Evolutionary conservation across 768 basidiomycete genomes (phyloP).

Genomic region (Pholiota molesta): DNA sequence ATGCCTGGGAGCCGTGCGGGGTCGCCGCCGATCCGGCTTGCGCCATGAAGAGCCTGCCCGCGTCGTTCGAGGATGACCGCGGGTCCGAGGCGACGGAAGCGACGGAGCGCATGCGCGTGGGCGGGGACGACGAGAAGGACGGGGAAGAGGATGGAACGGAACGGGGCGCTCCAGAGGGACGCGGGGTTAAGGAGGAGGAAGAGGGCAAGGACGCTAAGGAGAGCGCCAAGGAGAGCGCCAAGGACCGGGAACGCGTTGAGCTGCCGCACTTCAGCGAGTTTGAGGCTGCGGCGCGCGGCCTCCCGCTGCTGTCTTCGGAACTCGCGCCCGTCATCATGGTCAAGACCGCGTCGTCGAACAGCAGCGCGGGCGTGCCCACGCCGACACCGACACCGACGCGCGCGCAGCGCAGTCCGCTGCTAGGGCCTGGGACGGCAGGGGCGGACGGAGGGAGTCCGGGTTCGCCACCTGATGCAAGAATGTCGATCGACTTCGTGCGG

Average conservation of each 20-base stretch:
- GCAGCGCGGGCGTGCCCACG: not conserved
- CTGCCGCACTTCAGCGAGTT: constrained; percentile 67
- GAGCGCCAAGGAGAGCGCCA: constrained; percentile 13
- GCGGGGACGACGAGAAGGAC: constrained; percentile 13
- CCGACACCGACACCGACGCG: constrained; percentile 14
- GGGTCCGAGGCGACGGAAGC: constrained; percentile 12
- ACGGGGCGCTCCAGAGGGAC: constrained; percentile 10
- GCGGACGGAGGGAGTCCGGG: not conserved
- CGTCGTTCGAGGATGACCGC: constrained; percentile 5
- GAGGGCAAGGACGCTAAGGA: constrained; percentile 15
- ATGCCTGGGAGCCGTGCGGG: constrained; percentile 64
- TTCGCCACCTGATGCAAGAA: constrained; percentile 15
- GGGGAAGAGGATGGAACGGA: constrained; percentile 16
- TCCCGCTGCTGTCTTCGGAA: constrained; percentile 6
- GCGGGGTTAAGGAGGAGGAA: constrained; percentile 7
- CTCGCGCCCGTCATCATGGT: constrained; percentile 4
- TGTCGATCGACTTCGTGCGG: constrained; percentile 27
- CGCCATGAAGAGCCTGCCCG: constrained; percentile 58
- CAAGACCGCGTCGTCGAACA: not conserved
- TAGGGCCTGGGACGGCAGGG: constrained; percentile 4
- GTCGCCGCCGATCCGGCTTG: constrained; percentile 72
- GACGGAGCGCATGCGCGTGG: constrained; percentile 18
- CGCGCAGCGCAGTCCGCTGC: constrained; percentile 19
- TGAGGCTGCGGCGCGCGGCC: constrained; percentile 50
- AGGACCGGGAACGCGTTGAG: constrained; percentile 36